Conservation (phyloP, 1,139 yeast species). For the Nakaseomyces bracarensis region DNA sequence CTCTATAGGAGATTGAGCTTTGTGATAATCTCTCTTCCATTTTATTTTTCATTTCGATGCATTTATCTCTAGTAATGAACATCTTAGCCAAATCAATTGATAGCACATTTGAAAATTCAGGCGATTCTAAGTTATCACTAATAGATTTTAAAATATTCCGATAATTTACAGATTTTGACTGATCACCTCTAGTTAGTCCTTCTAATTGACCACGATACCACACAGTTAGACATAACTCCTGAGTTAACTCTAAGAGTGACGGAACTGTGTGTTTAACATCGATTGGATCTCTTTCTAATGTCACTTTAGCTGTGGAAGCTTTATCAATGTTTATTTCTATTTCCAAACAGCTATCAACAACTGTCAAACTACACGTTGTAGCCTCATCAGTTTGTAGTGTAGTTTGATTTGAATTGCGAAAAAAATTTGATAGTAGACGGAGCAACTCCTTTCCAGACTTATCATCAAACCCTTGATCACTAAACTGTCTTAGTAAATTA, state of each 20-base stretch:
- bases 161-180: not conserved
- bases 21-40: not conserved
- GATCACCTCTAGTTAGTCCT: not conserved
- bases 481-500: not conserved
- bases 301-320: not conserved
- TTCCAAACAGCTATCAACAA: not conserved
- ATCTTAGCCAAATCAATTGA: not conserved
- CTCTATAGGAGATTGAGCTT: not conserved
- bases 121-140: not conserved
- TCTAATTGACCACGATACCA: conserved; percentile 1
- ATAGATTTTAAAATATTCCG: not conserved
- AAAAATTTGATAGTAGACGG: not conserved
- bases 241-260: not conserved
- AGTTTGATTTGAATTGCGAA: not conserved
- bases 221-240: not conserved
- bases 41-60: not conserved
- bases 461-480: not conserved
- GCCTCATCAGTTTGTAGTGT: not conserved
- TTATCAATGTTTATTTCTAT: not conserved
- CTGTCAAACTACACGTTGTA: not conserved
- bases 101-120: not conserved
- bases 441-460: not conserved
- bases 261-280: not conserved
- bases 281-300: not conserved
- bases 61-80: not conserved